A percentile compares a stretch with the other conserved stretches of the same genome.
These are phyloP conservation scores for Ananas comosus DNA, from an alignment of 176 grass and related monocot species.

Conservation along the genomic window DNA sequence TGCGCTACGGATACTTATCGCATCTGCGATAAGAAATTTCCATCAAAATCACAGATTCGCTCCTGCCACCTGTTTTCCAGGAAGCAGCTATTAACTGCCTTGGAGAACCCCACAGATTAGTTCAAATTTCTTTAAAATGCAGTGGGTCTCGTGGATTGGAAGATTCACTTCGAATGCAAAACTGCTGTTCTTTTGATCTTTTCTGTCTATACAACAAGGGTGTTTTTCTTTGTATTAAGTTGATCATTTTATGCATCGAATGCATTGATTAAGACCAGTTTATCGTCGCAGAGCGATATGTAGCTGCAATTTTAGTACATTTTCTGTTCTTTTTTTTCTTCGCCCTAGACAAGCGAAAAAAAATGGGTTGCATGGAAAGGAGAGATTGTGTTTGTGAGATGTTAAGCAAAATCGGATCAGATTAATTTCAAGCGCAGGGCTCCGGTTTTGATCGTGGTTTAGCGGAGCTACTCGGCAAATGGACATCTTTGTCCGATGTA, in stretches of 20 bases:
- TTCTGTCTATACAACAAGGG: no score
- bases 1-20: conserved; percentile 58
- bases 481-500: conserved; percentile 73
- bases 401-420: conserved; percentile 48
- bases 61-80: conserved; percentile 93
- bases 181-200: no score
- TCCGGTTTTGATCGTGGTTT: conserved; percentile 78
- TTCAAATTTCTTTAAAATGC: conserved; percentile 61
- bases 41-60: conserved; percentile 79
- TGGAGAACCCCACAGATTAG: conserved; percentile 42
- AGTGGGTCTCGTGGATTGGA: conserved; percentile 40
- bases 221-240: no score
- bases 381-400: conserved; percentile 65
- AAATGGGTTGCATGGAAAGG: no score
- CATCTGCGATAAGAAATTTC: conserved; percentile 79
- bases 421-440: conserved; percentile 65
- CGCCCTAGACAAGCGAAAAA: conserved; percentile 34
- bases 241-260: background rate
- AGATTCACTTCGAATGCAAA: background rate
- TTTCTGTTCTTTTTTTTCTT: background rate
- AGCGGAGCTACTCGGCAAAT: conserved; percentile 53
- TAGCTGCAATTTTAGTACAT: background rate
- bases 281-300: no score
- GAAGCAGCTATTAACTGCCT: conserved; percentile 67
- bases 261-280: background rate